Evolutionary conservation across 148 eudicot genomes (phyloP).

Genomic region (Mesembryanthemum crystallinum): DNA sequence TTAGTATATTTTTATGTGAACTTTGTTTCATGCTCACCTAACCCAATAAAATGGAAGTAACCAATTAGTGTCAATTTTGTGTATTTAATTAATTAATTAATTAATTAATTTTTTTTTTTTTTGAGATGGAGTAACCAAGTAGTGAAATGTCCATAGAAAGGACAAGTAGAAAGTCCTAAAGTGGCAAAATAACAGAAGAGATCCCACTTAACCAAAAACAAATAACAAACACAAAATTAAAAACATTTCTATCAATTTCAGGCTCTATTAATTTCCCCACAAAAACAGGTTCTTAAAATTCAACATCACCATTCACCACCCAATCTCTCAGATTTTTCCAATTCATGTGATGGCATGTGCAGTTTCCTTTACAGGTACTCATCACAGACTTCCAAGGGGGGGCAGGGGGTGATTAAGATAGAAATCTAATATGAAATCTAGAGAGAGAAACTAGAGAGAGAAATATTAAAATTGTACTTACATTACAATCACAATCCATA

Average conservation of each 20-base stretch:
- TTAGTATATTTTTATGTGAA: neutral
- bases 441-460: neutral
- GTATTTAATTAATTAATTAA: no score
- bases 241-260: constrained; percentile 1
- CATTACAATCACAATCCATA: neutral
- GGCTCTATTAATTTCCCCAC: neutral
- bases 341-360: constrained; percentile 45
- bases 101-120: no score
- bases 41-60: neutral
- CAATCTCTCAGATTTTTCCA: constrained; percentile 6
- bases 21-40: neutral
- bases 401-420: constrained; percentile 6
- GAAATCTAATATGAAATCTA: neutral
- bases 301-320: constrained; percentile 23
- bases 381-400: constrained; percentile 21
- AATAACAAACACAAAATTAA: constrained; percentile 13
- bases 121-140: neutral
- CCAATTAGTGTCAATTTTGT: no score
- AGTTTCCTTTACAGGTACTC: constrained; percentile 36
- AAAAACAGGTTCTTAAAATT: constrained; percentile 1
- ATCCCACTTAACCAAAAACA: constrained; percentile 20
- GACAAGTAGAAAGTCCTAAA: constrained; percentile 20
- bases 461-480: neutral
- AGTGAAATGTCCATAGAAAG: constrained; percentile 6
- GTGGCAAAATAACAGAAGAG: constrained; percentile 5